These are phyloP conservation scores for Dryadomyces quercus-mongolicae DNA, from an alignment of 2,329 filamentous ascomycete species.

Conservation along the genomic window DNA sequence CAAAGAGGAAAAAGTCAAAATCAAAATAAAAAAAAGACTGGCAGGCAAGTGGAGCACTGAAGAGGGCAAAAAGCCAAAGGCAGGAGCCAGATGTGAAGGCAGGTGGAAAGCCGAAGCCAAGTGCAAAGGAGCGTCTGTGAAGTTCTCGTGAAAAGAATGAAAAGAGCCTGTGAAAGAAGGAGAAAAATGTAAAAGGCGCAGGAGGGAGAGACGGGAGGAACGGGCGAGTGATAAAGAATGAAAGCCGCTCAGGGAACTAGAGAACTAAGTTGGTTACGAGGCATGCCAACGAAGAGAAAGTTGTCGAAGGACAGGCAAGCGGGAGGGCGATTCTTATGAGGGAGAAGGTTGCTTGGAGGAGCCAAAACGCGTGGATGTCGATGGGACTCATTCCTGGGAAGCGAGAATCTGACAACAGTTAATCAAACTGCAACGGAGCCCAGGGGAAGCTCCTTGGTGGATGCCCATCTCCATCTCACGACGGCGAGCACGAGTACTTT, in stretches of 20 bases:
- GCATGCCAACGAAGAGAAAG: neutral
- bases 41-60: neutral
- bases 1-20: neutral
- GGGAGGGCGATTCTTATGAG: slow-evolving; percentile 1
- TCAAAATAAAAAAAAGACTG: no score
- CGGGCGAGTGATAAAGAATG: slow-evolving; percentile 1
- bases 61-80: neutral
- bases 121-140: neutral
- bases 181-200: neutral
- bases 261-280: neutral
- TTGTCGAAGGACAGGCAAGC: neutral
- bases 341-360: neutral
- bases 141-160: slow-evolving; percentile 2
- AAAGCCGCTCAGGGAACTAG: neutral
- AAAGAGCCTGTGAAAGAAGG: neutral
- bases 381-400: slow-evolving; percentile 1
- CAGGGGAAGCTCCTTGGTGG: neutral
- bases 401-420: neutral
- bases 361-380: neutral
- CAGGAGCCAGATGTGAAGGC: no score
- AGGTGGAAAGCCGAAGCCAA: no score
- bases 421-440: neutral
- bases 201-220: neutral
- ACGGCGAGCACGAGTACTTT: neutral
- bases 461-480: neutral